Evolutionary conservation across 345 rosid genomes (phyloP).

Genomic region (Salix viminalis): DNA sequence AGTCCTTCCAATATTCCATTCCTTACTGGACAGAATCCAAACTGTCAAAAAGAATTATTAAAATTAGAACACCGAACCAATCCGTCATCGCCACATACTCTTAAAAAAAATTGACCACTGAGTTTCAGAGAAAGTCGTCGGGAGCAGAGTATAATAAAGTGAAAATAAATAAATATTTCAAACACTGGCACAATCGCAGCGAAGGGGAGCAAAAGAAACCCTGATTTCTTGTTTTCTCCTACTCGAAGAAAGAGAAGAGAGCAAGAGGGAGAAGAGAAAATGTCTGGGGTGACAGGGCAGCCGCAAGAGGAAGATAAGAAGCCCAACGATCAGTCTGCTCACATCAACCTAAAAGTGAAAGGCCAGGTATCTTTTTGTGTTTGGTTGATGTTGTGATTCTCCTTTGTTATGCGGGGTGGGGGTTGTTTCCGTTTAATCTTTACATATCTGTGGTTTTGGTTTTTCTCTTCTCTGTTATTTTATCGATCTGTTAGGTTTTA

Average conservation of each 20-base stretch:
- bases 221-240: background rate
- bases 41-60: background rate
- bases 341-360: conserved; percentile 84
- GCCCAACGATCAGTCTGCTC: conserved; percentile 65
- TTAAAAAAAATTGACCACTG: background rate
- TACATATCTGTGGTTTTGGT: background rate
- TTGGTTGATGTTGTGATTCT: background rate
- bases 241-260: background rate
- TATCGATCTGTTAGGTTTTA: background rate
- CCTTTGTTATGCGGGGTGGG: no score
- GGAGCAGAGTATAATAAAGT: background rate
- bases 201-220: background rate
- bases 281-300: conserved; percentile 31
- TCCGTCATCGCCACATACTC: background rate
- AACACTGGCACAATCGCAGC: background rate
- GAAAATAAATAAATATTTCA: background rate
- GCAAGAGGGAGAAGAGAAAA: conserved; percentile 1
- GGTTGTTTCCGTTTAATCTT: background rate
- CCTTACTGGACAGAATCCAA: background rate
- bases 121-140: no score
- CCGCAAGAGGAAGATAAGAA: conserved; percentile 65
- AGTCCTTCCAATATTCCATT: background rate
- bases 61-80: background rate
- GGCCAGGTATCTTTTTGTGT: conserved; percentile 60
- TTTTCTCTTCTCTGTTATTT: background rate